Evolutionary conservation across 192 early-diverging fungal genomes (phyloP).

Genomic region (Coemansia sp.): DNA sequence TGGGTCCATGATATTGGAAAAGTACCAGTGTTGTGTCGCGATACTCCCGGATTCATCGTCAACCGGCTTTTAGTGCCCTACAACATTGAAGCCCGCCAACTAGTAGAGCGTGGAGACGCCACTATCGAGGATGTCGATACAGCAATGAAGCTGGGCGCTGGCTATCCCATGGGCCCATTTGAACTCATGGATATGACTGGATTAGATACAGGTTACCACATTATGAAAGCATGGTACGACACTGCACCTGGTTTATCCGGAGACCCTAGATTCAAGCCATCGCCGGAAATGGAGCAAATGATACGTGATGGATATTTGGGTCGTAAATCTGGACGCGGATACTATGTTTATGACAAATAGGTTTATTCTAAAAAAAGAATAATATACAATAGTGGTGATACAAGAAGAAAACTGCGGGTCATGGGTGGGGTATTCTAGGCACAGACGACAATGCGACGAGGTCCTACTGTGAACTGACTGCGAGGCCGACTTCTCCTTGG

Average conservation of each 20-base stretch:
- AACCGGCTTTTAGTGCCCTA: conserved; percentile 68
- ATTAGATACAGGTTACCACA: conserved; percentile 60
- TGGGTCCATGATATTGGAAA: conserved; percentile 58
- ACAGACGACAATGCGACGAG: conserved; percentile 34
- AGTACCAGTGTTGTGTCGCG: conserved; percentile 61
- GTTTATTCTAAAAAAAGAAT: background rate
- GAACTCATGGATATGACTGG: conserved; percentile 61
- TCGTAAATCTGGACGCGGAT: conserved; percentile 58
- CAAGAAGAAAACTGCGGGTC: background rate
- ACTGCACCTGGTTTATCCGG: conserved; percentile 4
- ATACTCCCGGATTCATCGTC: conserved; percentile 66
- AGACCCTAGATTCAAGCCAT: conserved; percentile 15
- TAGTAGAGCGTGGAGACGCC: conserved; percentile 69
- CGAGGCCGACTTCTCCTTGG: conserved; percentile 12
- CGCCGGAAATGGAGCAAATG: conserved; percentile 35
- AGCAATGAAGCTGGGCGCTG: conserved; percentile 65
- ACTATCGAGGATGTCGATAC: conserved; percentile 62
- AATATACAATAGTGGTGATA: background rate
- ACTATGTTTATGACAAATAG: conserved; percentile 46
- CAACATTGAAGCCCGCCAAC: conserved; percentile 59
- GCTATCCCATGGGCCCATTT: conserved; percentile 63
- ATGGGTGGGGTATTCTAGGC: background rate
- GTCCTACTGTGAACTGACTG: conserved; percentile 50
- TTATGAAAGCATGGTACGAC: conserved; percentile 44
- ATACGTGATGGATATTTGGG: conserved; percentile 55